Conservation (phyloP, 202 grass and related monocot genomes). For the Bolboschoenoplectus hybrid region DNA sequence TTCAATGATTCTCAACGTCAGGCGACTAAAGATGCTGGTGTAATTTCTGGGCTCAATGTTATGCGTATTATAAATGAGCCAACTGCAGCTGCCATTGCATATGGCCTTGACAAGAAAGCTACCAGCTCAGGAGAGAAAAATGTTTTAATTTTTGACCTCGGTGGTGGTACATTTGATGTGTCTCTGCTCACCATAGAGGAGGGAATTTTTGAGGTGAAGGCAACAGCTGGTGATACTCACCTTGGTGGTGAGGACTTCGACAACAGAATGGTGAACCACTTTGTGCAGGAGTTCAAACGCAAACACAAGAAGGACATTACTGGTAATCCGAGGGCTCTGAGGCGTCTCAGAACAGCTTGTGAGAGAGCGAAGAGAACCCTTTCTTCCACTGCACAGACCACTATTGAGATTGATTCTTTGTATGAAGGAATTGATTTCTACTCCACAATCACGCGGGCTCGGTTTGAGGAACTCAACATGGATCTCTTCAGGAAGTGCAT, state of each 20-base stretch:
- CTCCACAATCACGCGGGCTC: slow-evolving; percentile 70
- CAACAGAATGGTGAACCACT: slow-evolving; percentile 92
- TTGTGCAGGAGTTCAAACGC: slow-evolving; percentile 83
- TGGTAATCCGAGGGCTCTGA: slow-evolving; percentile 71
- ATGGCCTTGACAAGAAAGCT: slow-evolving; percentile 86
- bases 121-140: slow-evolving; percentile 71
- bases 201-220: slow-evolving; percentile 88
- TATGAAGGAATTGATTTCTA: slow-evolving; percentile 87
- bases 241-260: slow-evolving; percentile 83
- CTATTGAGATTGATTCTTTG: slow-evolving; percentile 84
- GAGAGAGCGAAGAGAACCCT: slow-evolving; percentile 81
- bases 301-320: slow-evolving; percentile 88
- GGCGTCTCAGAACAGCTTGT: slow-evolving; percentile 68
- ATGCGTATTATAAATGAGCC: slow-evolving; percentile 88
- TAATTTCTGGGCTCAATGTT: slow-evolving; percentile 78
- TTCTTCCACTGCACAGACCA: slow-evolving; percentile 80
- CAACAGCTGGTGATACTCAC: slow-evolving; percentile 84
- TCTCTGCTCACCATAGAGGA: slow-evolving; percentile 83
- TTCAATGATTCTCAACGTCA: slow-evolving; percentile 90
- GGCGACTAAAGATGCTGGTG: slow-evolving; percentile 80
- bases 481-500: slow-evolving; percentile 87
- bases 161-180: slow-evolving; percentile 79
- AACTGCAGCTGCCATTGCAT: slow-evolving; percentile 78
- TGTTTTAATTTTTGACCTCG: slow-evolving; percentile 82
- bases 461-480: slow-evolving; percentile 91